These are phyloP conservation scores for Cladorrhinum samala DNA, from an alignment of 495 filamentous ascomycete genomes.

Conservation along the genomic window DNA sequence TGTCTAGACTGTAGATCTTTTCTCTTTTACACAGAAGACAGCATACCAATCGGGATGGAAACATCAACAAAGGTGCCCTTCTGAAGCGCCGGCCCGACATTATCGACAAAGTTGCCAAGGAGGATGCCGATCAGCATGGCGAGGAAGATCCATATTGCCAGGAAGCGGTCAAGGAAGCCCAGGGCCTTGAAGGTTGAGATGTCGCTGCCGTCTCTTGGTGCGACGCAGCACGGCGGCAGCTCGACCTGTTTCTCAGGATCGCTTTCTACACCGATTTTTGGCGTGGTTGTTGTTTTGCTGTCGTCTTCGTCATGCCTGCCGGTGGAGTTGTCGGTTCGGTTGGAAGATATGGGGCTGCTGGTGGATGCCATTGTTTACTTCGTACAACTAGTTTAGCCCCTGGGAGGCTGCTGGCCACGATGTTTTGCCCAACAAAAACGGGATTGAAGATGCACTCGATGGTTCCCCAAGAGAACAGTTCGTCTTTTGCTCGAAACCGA, in stretches of 20 bases:
- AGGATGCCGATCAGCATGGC: constrained; percentile 77
- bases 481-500: not conserved
- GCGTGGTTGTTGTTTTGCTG: not conserved
- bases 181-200: constrained; percentile 47
- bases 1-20: too few species aligned
- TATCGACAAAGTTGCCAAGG: constrained; percentile 70
- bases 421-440: too few species aligned
- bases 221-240: not conserved
- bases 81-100: constrained; percentile 56
- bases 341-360: too few species aligned
- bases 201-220: constrained; percentile 3
- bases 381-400: not conserved
- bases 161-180: constrained; percentile 66
- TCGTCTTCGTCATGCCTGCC: too few species aligned
- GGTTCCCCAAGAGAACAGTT: not conserved
- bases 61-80: constrained; percentile 68
- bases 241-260: constrained; percentile 9
- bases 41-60: constrained; percentile 67
- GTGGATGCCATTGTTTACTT: constrained; percentile 5
- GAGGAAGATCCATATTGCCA: constrained; percentile 80
- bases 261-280: constrained; percentile 1
- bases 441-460: too few species aligned
- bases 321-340: too few species aligned
- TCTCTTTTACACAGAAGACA: too few species aligned
- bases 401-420: not conserved